Evolutionary conservation across 805 yeast species (phyloP).

Genomic region (Candida sanyiensis): DNA sequence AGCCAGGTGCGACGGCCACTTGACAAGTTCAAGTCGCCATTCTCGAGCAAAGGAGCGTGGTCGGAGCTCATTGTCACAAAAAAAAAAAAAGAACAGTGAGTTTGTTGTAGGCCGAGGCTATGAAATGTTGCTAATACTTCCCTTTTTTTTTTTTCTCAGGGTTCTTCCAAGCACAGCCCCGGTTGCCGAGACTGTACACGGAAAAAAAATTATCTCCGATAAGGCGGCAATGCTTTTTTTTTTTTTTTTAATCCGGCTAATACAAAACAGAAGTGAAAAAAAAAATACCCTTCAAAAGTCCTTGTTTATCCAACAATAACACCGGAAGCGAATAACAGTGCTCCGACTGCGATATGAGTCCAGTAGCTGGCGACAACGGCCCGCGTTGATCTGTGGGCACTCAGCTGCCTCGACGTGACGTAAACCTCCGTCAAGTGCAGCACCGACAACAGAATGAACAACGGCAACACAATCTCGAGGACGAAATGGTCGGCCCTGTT

Average conservation of each 20-base stretch:
- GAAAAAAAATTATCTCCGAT: too few species aligned
- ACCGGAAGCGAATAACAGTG: conserved; percentile 1
- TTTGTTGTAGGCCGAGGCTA: too few species aligned
- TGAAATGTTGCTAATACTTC: too few species aligned
- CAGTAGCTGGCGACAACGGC: conserved; percentile 3
- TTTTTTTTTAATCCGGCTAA: not conserved
- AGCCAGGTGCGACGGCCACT: conserved; percentile 3
- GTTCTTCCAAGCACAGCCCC: too few species aligned
- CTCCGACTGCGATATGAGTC: not conserved
- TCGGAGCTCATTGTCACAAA: conserved; percentile 6
- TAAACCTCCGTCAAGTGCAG: conserved; percentile 6
- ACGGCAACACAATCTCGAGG: conserved; percentile 28
- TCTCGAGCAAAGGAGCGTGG: conserved; percentile 9
- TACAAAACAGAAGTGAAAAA: too few species aligned
- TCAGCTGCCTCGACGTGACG: not conserved
- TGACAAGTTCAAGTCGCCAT: conserved; percentile 7
- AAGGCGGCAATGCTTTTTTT: not conserved
- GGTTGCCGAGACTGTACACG: too few species aligned
- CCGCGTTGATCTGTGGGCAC: conserved; percentile 3
- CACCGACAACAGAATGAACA: conserved; percentile 17
- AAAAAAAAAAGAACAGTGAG: too few species aligned
- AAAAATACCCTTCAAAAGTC: too few species aligned
- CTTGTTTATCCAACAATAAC: conserved; percentile 3
- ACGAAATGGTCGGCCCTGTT: conserved; percentile 27
- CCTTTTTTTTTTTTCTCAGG: too few species aligned